Evolutionary conservation across 768 basidiomycete genomes (phyloP).

Genomic region (Psilocybe tampanensis): DNA sequence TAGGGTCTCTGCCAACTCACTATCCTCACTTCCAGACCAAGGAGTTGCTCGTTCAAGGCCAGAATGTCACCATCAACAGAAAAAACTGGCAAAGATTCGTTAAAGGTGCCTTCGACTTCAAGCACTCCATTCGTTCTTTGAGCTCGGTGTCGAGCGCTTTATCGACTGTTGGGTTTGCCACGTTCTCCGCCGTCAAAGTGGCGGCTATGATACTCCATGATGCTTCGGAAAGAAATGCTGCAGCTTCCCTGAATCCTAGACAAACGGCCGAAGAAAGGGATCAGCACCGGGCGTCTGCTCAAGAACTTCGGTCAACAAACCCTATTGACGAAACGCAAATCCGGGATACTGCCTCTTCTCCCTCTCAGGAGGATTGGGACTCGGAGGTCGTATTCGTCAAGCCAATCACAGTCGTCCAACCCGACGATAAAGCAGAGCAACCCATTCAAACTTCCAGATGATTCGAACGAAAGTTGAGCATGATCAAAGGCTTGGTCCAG

Average conservation of each 20-base stretch:
- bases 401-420: neutral
- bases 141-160: neutral
- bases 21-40: neutral
- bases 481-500: no score
- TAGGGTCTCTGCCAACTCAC: no score
- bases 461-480: neutral
- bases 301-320: no score
- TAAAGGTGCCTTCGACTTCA: neutral
- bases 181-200: neutral
- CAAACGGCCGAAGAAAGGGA: no score
- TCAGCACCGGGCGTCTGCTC: no score
- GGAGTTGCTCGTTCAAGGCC: neutral
- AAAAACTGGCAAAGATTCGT: constrained; percentile 7
- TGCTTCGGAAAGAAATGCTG: neutral
- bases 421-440: neutral
- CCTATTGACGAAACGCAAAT: no score
- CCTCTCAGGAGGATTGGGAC: neutral
- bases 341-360: neutral
- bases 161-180: neutral
- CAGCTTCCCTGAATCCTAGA: no score
- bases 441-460: neutral
- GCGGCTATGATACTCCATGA: constrained; percentile 2
- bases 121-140: neutral
- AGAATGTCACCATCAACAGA: neutral
- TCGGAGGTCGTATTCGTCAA: neutral